phyloP scores from a whole-genome alignment of 2,329 filamentous ascomycete species.

The Hypoxylon sp. region DNA sequence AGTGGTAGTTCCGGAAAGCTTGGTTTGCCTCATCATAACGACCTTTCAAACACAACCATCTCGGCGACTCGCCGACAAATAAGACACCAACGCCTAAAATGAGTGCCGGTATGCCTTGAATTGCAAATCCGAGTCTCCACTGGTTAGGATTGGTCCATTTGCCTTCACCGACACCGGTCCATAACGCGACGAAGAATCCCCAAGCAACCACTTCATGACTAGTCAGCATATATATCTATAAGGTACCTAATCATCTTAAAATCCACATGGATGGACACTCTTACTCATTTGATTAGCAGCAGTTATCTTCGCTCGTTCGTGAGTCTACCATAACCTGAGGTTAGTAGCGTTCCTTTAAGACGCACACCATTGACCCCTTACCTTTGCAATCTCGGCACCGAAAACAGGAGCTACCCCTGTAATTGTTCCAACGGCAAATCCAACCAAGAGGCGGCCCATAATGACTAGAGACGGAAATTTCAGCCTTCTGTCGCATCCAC shows the following conservation, averaged over 20 bases:
- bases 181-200: conserved; percentile 60
- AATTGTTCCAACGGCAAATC: conserved; percentile 60
- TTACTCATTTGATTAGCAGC: conserved; percentile 61
- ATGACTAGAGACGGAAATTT: conserved; percentile 53
- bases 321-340: conserved; percentile 45
- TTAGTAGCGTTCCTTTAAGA: neutral
- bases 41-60: conserved; percentile 58
- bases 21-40: conserved; percentile 56
- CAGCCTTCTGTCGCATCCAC: neutral
- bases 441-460: conserved; percentile 57
- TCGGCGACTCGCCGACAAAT: conserved; percentile 56
- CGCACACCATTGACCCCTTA: conserved; percentile 17
- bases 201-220: conserved; percentile 57
- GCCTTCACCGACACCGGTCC: conserved; percentile 59
- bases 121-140: conserved; percentile 59
- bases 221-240: conserved; percentile 8
- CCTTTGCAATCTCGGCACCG: conserved; percentile 60
- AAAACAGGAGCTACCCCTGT: conserved; percentile 60
- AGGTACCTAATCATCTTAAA: neutral
- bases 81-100: conserved; percentile 56
- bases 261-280: neutral
- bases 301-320: conserved; percentile 59
- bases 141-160: conserved; percentile 58
- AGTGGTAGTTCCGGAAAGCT: conserved; percentile 56
- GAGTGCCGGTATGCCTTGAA: conserved; percentile 56